phyloP scores from a whole-genome alignment of 768 basidiomycete genomes.

The Calvatia gigantea region DNA sequence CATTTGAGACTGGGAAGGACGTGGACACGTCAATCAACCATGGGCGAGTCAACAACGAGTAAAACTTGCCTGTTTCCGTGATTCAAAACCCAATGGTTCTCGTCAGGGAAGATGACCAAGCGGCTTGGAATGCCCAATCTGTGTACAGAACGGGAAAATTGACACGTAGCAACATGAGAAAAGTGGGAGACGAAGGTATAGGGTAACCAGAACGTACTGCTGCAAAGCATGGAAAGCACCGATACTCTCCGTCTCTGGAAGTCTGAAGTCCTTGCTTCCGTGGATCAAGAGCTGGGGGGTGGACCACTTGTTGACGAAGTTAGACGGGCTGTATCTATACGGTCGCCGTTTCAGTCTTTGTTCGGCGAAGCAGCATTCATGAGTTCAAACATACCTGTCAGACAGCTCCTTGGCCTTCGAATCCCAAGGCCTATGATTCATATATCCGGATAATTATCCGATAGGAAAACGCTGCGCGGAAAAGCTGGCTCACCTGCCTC shows the following conservation, averaged over 20 bases:
- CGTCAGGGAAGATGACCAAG: conserved; percentile 81
- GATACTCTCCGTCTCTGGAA: conserved; percentile 84
- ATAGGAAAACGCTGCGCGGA: background rate
- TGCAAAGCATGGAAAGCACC: conserved; percentile 83
- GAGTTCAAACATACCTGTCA: conserved; percentile 42
- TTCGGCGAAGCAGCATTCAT: background rate
- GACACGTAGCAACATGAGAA: background rate
- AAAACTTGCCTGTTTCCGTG: conserved; percentile 64
- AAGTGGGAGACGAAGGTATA: background rate
- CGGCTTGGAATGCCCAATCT: conserved; percentile 73
- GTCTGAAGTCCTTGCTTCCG: conserved; percentile 83
- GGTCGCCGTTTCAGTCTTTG: background rate
- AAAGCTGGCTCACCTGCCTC: conserved; percentile 42
- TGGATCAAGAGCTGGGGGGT: conserved; percentile 86
- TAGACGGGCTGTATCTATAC: conserved; percentile 68
- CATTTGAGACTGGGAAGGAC: conserved; percentile 70
- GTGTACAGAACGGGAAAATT: background rate
- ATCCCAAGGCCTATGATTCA: conserved; percentile 59
- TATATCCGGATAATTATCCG: background rate
- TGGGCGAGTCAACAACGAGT: background rate
- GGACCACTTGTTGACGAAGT: conserved; percentile 81
- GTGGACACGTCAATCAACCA: background rate
- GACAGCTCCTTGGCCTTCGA: conserved; percentile 47
- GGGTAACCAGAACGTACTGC: conserved; percentile 73
- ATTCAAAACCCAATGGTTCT: conserved; percentile 90